Conservation (phyloP, 768 basidiomycete genomes). For the Candolleomyces eurysporus region DNA sequence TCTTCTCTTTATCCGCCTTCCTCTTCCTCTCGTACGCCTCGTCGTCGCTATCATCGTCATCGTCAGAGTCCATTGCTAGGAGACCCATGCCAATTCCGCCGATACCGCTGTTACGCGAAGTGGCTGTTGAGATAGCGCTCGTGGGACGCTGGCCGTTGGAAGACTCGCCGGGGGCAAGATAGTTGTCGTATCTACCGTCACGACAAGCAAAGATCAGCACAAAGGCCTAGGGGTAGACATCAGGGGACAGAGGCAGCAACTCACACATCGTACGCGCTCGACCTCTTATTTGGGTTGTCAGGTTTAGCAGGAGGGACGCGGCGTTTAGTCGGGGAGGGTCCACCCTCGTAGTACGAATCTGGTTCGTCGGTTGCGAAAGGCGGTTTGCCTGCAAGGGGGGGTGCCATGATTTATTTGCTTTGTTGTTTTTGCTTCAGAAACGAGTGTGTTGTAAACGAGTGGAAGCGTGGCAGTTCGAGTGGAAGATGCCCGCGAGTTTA, state of each 20-base stretch:
- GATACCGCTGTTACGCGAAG: no score
- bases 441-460: slow-evolving; percentile 9
- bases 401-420: not conserved
- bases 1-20: not conserved
- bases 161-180: no score
- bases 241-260: slow-evolving; percentile 22
- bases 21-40: slow-evolving; percentile 3
- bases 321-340: no score
- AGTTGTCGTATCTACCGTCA: slow-evolving; percentile 40
- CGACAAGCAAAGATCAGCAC: not conserved
- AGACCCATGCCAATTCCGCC: slow-evolving; percentile 44
- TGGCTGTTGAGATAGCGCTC: slow-evolving; percentile 2
- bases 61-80: slow-evolving; percentile 22
- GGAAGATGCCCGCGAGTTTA: no score
- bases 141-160: slow-evolving; percentile 6
- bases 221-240: not conserved
- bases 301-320: slow-evolving; percentile 28
- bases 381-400: no score
- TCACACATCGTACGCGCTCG: slow-evolving; percentile 69
- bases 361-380: no score
- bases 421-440: not conserved
- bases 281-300: slow-evolving; percentile 50
- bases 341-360: no score
- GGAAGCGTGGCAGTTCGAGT: not conserved
- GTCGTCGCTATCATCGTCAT: slow-evolving; percentile 33